phyloP scores from a whole-genome alignment of 257 asterid genomes.

The Penstemon davidsonii region DNA sequence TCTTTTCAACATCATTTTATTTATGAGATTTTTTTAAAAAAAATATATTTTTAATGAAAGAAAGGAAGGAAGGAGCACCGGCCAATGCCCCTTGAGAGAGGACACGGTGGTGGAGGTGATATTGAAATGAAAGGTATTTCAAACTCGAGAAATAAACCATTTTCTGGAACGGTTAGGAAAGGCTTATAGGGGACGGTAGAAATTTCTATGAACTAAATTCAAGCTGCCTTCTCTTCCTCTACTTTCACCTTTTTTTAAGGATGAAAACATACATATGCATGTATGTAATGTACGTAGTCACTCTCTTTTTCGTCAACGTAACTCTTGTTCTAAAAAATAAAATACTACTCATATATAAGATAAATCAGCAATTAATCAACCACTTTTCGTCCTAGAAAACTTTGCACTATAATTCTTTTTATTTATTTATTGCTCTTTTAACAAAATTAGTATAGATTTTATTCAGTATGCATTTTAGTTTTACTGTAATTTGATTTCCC shows the following conservation, averaged over 20 bases:
- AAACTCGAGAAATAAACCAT: constrained; percentile 31
- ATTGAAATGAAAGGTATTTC: constrained; percentile 20
- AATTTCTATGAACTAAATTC: constrained; percentile 38
- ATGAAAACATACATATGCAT: too few relatives aligned
- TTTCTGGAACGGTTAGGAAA: constrained; percentile 17
- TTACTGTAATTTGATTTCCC: too few relatives aligned
- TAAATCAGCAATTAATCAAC: too few relatives aligned
- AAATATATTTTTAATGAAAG: neutral
- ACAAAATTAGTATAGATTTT: too few relatives aligned
- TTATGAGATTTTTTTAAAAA: neutral
- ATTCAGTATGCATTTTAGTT: too few relatives aligned
- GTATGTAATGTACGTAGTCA: too few relatives aligned
- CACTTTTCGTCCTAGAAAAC: too few relatives aligned
- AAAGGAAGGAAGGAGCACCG: constrained; percentile 31
- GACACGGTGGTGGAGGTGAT: constrained; percentile 50
- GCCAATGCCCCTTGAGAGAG: constrained; percentile 62
- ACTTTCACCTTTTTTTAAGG: constrained; percentile 39
- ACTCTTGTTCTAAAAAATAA: too few relatives aligned
- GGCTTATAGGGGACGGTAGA: constrained; percentile 37
- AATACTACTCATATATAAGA: too few relatives aligned
- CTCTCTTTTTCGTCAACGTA: too few relatives aligned
- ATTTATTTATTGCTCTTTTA: too few relatives aligned
- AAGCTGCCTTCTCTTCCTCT: constrained; percentile 52
- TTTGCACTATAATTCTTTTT: too few relatives aligned
- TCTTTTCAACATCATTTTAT: constrained; percentile 17